Base-by-base conservation (phyloP, 2,329 filamentous ascomycete species). In the Fusarium transvaalense region DNA sequence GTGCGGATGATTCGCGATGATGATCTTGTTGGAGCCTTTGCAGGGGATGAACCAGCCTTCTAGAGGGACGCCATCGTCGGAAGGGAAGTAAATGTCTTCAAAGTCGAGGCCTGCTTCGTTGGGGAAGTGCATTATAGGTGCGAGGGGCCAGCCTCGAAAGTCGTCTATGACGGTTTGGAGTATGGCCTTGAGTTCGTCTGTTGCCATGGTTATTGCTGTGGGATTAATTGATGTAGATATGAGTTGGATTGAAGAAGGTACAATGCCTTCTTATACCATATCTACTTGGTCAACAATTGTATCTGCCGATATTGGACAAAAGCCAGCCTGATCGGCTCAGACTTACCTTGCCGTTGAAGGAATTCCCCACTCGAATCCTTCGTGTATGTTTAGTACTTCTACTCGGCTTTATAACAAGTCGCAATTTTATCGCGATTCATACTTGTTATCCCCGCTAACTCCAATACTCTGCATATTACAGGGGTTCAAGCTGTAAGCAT, bases 21-120 rank as follows among this genome's bases (percentile, higher is more conserved):
- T 59, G 48, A 69, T 41, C 39, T 69, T 69, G 15, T 45, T 35
- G 10, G 66, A 69, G 17, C 41, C 41, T 29, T 56, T 55, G 48
- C 56, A 55, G 0, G 66, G 56, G 23, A 69, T 63, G 32, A 69
- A 69, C 66, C 66, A 69, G 3, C 66, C 66, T 27, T 69, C 66
- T 0, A 69, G 37, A 19, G 47, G 43, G 1, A 69, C 61, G 0
- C 66, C 66, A 1, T 66, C 66, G 6, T 66, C 66, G 0, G 66
- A 66, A 2, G 61, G 66, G 25, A 69, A 69, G 17, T 52, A 66
- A 12, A 69, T 42, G 12, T 63, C 61, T 27, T 69, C 43, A 7
- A 63, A 69, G 7, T 58, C 56, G 1, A 69, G 66, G 4, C 19
- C 47, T 12, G 39, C 52, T 39, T 69, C 66, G 4, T 51, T 17